Percentiles rank a stretch among this genome's conserved stretches.
These are phyloP conservation scores for Rhodosporidiobolus sp. DNA, from an alignment of 768 basidiomycete species.

Conservation along the genomic window DNA sequence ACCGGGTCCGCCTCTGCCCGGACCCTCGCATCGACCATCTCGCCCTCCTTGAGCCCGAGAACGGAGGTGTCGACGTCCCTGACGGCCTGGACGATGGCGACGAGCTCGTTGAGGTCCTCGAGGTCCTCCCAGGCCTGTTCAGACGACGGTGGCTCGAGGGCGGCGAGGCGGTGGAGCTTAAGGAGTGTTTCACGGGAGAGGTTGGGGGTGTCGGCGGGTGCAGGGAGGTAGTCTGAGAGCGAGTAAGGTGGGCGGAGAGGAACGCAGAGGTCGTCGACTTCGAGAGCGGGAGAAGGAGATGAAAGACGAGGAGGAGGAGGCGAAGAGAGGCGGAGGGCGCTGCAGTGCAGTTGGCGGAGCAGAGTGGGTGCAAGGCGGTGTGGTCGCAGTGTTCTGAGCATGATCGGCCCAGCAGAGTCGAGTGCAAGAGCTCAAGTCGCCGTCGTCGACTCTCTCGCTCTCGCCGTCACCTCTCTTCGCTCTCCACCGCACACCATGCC, in stretches of 20 bases:
- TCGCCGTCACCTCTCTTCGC: not conserved
- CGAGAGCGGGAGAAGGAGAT: not conserved
- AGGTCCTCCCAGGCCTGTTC: conserved; percentile 3
- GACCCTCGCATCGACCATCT: conserved; percentile 27
- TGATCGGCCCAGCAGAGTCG: not conserved
- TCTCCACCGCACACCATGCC: not conserved
- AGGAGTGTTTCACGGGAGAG: conserved; percentile 30
- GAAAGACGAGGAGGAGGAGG: not conserved
- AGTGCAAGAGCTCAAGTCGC: not conserved
- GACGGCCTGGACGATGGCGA: conserved; percentile 25
- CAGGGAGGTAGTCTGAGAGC: conserved; percentile 28
- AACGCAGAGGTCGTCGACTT: conserved; percentile 34
- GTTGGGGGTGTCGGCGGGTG: not conserved
- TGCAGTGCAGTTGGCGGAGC: not conserved
- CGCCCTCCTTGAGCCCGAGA: conserved; percentile 8
- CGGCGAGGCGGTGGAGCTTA: conserved; percentile 37
- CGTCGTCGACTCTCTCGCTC: not conserved
- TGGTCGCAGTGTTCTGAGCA: conserved; percentile 3
- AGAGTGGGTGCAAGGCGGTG: not conserved
- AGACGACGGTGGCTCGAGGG: conserved; percentile 31
- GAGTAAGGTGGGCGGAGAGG: conserved; percentile 31
- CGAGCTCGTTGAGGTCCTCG: conserved; percentile 19
- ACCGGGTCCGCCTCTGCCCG: conserved; percentile 7
- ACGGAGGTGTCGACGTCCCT: conserved; percentile 15
- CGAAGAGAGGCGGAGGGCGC: not conserved